Percentiles rank a stretch among this genome's conserved stretches.
Evolutionary conservation across 768 basidiomycete species (phyloP).

Genomic region (Rhodotorula diobovata): DNA sequence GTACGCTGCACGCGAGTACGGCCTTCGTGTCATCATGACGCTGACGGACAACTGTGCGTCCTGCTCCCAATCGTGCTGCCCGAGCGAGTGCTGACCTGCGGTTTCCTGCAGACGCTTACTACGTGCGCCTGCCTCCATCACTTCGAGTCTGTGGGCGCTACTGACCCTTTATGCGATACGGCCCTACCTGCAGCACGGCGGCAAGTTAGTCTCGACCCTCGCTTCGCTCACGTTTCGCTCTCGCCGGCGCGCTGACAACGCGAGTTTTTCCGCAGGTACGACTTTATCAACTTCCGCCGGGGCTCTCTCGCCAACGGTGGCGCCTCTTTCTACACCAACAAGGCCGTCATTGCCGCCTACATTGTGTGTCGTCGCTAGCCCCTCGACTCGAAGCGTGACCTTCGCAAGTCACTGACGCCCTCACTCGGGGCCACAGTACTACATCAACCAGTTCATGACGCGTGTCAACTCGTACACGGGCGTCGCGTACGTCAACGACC

Average conservation of each 20-base stretch:
- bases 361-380: not conserved
- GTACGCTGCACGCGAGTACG: slow-evolving; percentile 33
- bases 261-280: not conserved
- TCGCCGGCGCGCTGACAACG: not conserved
- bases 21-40: slow-evolving; percentile 36
- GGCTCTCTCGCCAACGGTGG: slow-evolving; percentile 23
- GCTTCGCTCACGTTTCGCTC: too few relatives aligned
- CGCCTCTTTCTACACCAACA: slow-evolving; percentile 34
- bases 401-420: too few relatives aligned
- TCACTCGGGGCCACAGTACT: not conserved
- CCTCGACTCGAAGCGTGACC: too few relatives aligned
- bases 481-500: slow-evolving; percentile 31
- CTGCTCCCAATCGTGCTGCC: not conserved
- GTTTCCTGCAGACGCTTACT: slow-evolving; percentile 5
- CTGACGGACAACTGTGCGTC: slow-evolving; percentile 26
- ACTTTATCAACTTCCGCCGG: slow-evolving; percentile 31
- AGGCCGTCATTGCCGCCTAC: not conserved
- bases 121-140: not conserved
- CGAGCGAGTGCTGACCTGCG: not conserved
- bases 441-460: slow-evolving; percentile 32
- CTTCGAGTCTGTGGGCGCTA: too few relatives aligned
- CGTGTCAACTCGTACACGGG: slow-evolving; percentile 39
- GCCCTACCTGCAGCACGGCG: slow-evolving; percentile 10
- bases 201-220: slow-evolving; percentile 6
- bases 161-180: not conserved